phyloP scores from a whole-genome alignment of 495 filamentous ascomycete species.

The Penicillium riverlandense region DNA sequence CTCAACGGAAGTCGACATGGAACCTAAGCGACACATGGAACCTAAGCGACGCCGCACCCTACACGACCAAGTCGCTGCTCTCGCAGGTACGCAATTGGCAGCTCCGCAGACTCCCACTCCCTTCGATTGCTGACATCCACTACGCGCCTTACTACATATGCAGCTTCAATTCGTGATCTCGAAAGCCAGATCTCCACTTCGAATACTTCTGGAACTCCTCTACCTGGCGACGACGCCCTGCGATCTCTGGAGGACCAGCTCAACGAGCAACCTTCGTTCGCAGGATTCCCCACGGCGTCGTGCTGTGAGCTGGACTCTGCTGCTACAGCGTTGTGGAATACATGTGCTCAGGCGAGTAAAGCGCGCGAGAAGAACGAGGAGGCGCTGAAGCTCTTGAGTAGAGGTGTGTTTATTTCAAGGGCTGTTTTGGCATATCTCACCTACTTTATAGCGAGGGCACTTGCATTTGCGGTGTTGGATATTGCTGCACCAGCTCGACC shows the following conservation, averaged over 20 bases:
- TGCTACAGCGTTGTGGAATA: constrained; percentile 32
- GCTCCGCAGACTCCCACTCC: background rate
- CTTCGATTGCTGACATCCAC: background rate
- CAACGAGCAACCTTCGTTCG: too few relatives aligned
- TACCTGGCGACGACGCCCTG: too few relatives aligned
- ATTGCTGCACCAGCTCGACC: constrained; percentile 39
- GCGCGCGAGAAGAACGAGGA: background rate
- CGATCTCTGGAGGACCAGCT: too few relatives aligned
- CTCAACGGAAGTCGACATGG: background rate
- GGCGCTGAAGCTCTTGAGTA: constrained; percentile 2
- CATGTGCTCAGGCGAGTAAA: constrained; percentile 8
- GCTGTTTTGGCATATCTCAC: background rate
- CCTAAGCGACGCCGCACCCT: background rate
- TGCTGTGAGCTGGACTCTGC: constrained; percentile 16
- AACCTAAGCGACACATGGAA: background rate
- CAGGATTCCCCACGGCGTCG: too few relatives aligned
- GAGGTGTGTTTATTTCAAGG: constrained; percentile 3
- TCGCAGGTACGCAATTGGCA: background rate
- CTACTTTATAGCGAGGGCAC: constrained; percentile 40
- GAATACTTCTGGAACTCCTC: too few relatives aligned
- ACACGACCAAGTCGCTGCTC: background rate
- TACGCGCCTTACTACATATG: too few relatives aligned
- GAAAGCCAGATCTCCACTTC: too few relatives aligned
- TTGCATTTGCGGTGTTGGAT: constrained; percentile 67
- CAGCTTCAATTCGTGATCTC: too few relatives aligned